Evolutionary conservation across 2,329 filamentous ascomycete species (phyloP).

Genomic region (Neopestalotiopsis rosae): DNA sequence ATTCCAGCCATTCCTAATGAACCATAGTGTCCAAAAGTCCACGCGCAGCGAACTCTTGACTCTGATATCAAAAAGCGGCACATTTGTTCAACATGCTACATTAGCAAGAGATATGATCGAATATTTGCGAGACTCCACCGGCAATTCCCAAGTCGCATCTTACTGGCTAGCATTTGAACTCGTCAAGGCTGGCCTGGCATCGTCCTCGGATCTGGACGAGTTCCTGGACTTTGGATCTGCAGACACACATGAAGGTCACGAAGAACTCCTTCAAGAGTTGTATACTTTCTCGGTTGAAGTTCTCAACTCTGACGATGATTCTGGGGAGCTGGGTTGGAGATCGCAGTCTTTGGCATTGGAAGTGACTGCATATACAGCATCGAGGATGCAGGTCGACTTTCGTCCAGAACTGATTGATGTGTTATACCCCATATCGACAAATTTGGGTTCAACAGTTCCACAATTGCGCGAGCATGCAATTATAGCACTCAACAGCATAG

Average conservation of each 20-base stretch:
- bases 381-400: conserved; percentile 70
- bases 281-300: conserved; percentile 71
- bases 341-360: conserved; percentile 82
- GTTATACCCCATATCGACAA: conserved; percentile 89
- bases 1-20: conserved; percentile 68
- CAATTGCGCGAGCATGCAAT: conserved; percentile 82
- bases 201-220: conserved; percentile 63
- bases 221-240: conserved; percentile 65
- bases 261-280: conserved; percentile 64
- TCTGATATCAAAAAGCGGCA: conserved; percentile 61
- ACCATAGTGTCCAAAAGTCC: conserved; percentile 68
- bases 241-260: conserved; percentile 45
- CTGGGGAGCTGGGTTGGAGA: conserved; percentile 67
- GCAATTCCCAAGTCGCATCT: conserved; percentile 67
- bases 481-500: conserved; percentile 80
- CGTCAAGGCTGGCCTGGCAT: conserved; percentile 61
- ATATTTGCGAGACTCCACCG: conserved; percentile 61
- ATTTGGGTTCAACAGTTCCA: conserved; percentile 74
- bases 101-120: conserved; percentile 71
- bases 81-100: conserved; percentile 62
- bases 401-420: conserved; percentile 87
- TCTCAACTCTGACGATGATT: conserved; percentile 60
- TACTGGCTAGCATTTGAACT: conserved; percentile 84
- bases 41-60: conserved; percentile 63
- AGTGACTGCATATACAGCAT: conserved; percentile 76